Percentiles rank a stretch among this genome's conserved stretches.
These are phyloP conservation scores for Kregervanrija delftensis DNA, from an alignment of 805 yeast genomes.

Conservation along the genomic window DNA sequence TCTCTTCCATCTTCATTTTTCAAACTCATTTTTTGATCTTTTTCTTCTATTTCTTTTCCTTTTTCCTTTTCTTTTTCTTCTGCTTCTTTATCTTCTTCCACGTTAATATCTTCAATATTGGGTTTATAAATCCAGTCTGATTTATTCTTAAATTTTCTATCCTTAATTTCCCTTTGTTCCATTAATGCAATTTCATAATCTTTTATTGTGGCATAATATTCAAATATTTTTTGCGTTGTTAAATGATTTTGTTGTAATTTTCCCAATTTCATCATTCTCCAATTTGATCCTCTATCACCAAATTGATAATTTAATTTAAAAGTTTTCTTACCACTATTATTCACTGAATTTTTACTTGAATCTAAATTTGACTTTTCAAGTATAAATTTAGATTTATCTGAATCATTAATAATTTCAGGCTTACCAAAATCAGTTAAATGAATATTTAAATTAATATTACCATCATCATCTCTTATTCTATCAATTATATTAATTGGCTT, in stretches of 20 bases:
- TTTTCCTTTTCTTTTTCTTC: not conserved
- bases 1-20: constrained; percentile 29
- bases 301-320: constrained; percentile 25
- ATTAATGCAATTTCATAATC: constrained; percentile 26
- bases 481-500: not conserved
- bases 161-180: constrained; percentile 25
- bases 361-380: too few relatives aligned
- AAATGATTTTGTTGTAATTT: constrained; percentile 8
- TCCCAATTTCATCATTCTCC: constrained; percentile 32
- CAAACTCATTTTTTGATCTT: constrained; percentile 12
- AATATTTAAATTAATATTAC: constrained; percentile 8
- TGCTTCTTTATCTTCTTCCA: constrained; percentile 11
- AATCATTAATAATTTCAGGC: not conserved
- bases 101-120: constrained; percentile 14
- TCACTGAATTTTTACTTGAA: too few relatives aligned
- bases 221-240: constrained; percentile 1
- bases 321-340: too few relatives aligned
- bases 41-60: not conserved
- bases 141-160: constrained; percentile 11
- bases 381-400: not conserved
- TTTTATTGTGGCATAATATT: constrained; percentile 11
- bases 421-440: not conserved
- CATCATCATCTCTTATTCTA: constrained; percentile 6
- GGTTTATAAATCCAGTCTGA: constrained; percentile 21
- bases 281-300: constrained; percentile 32